Evolutionary conservation across 108 stramenopile genomes (phyloP).

Genomic region (Cyclotella distinguenda): DNA sequence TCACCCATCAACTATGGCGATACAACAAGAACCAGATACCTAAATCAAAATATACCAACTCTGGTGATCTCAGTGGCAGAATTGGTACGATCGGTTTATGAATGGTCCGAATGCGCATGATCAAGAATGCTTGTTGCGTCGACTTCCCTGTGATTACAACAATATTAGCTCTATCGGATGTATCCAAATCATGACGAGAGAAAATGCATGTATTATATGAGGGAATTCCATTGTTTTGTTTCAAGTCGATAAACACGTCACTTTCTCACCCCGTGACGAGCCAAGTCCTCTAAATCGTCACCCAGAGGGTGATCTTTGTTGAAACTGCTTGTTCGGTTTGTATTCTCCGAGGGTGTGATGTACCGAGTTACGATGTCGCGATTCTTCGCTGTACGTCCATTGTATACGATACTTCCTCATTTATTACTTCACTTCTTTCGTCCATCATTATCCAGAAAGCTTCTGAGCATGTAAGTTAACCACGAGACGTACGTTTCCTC

Average conservation of each 20-base stretch:
- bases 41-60: no score
- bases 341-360: constrained; percentile 35
- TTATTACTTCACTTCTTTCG: neutral
- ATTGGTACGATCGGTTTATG: no score
- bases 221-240: constrained; percentile 2
- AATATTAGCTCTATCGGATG: constrained; percentile 46
- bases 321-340: constrained; percentile 27
- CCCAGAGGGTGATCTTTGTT: constrained; percentile 6
- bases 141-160: constrained; percentile 38
- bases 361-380: neutral
- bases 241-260: neutral
- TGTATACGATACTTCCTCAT: neutral
- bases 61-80: no score
- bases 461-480: constrained; percentile 1
- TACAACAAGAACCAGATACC: no score
- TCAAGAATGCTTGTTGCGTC: no score
- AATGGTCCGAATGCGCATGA: no score
- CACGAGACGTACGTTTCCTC: neutral
- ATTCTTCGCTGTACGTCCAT: neutral
- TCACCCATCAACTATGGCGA: no score
- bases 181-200: constrained; percentile 39
- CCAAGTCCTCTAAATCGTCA: no score
- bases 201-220: constrained; percentile 49
- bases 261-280: constrained; percentile 13
- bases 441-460: neutral